phyloP scores from a whole-genome alignment of 306 rosid genomes.

The Luffa acutangula region DNA sequence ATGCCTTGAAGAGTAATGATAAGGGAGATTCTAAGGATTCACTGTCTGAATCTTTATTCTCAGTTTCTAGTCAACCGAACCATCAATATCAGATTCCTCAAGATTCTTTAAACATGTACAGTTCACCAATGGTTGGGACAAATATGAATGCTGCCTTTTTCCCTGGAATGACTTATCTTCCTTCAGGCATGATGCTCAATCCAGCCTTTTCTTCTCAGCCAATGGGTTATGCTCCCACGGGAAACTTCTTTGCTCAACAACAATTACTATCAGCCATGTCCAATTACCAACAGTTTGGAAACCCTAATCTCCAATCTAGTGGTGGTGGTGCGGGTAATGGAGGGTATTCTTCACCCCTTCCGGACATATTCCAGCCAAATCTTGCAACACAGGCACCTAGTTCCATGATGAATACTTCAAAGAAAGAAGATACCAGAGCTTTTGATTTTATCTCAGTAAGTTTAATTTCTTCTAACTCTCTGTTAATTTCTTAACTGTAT shows the following conservation, averaged over 20 bases:
- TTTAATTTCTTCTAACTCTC: slow-evolving; percentile 5
- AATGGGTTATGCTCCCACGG: slow-evolving; percentile 62
- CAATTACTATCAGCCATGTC: slow-evolving; percentile 79
- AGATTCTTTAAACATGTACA: slow-evolving; percentile 32
- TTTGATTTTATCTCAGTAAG: slow-evolving; percentile 98
- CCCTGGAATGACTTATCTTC: slow-evolving; percentile 46
- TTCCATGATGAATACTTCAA: slow-evolving; percentile 54
- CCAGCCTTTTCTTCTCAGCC: slow-evolving; percentile 68
- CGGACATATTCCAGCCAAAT: slow-evolving; percentile 79
- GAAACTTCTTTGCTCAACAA: slow-evolving; percentile 69
- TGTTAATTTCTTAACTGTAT: slow-evolving; percentile 1
- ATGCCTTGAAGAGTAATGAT: slow-evolving; percentile 32
- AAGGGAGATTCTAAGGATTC: slow-evolving; percentile 31
- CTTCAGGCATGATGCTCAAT: slow-evolving; percentile 59
- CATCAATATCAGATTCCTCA: slow-evolving; percentile 29
- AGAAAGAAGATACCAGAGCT: slow-evolving; percentile 85
- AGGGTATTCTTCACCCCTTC: slow-evolving; percentile 42
- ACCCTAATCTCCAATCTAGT: slow-evolving; percentile 39
- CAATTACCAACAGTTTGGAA: slow-evolving; percentile 59
- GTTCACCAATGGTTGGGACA: slow-evolving; percentile 39
- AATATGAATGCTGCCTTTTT: slow-evolving; percentile 52
- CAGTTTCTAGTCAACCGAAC: slow-evolving; percentile 32
- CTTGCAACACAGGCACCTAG: slow-evolving; percentile 44
- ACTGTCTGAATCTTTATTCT: slow-evolving; percentile 35
- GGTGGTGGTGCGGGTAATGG: slow-evolving; percentile 40